Percentiles rank a stretch among this genome's conserved stretches.
Evolutionary conservation across 768 basidiomycete species (phyloP).

Genomic region (Tylopilus sp.): DNA sequence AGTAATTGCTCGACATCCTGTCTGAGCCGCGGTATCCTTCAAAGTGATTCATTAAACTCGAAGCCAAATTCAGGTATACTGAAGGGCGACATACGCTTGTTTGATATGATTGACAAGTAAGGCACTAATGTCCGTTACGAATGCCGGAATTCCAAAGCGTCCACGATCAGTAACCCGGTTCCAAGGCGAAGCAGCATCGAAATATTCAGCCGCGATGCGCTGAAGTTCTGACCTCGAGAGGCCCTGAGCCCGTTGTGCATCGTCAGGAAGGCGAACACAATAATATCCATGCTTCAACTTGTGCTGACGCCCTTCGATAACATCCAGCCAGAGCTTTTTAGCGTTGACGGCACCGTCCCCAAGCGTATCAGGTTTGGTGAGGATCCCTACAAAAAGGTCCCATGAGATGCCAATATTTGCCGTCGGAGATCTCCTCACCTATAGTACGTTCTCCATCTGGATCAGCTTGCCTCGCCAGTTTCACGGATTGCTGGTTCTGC

Average conservation of each 20-base stretch:
- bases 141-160: slow-evolving; percentile 53
- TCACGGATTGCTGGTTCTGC: slow-evolving; percentile 58
- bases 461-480: slow-evolving; percentile 52
- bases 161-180: slow-evolving; percentile 38
- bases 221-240: slow-evolving; percentile 39
- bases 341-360: slow-evolving; percentile 39
- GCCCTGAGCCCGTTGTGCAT: slow-evolving; percentile 43
- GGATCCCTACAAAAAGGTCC: slow-evolving; percentile 43
- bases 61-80: background rate
- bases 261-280: slow-evolving; percentile 63
- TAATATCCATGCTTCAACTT: slow-evolving; percentile 57
- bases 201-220: slow-evolving; percentile 40
- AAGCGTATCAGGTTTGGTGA: slow-evolving; percentile 68
- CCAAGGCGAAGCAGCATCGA: slow-evolving; percentile 54
- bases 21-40: slow-evolving; percentile 47
- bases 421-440: slow-evolving; percentile 38
- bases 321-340: slow-evolving; percentile 44
- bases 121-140: slow-evolving; percentile 50
- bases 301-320: slow-evolving; percentile 48
- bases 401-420: background rate
- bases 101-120: slow-evolving; percentile 54
- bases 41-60: background rate
- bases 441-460: slow-evolving; percentile 57
- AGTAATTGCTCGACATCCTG: slow-evolving; percentile 41
- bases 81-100: slow-evolving; percentile 39